Conservation (phyloP, 176 grass and related monocot genomes). For the Poa pratensis region DNA sequence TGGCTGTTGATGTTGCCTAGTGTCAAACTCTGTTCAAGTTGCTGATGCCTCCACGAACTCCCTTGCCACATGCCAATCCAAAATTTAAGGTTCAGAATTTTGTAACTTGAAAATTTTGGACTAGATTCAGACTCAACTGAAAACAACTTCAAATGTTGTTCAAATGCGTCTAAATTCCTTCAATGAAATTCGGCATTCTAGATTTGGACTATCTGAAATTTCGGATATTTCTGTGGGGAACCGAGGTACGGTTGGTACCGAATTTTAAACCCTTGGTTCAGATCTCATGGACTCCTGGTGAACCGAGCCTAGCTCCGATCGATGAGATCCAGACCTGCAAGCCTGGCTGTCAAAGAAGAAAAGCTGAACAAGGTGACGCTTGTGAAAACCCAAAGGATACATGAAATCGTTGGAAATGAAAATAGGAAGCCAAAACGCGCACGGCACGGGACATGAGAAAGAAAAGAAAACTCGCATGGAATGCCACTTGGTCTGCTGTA, state of each 20-base stretch:
- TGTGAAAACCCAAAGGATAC: neutral
- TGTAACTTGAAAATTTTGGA: neutral
- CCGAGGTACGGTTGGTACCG: neutral
- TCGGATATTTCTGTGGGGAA: neutral
- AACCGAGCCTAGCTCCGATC: neutral
- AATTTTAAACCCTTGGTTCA: neutral
- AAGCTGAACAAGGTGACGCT: neutral
- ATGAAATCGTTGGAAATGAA: neutral
- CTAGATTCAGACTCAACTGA: neutral
- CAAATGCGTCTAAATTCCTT: neutral
- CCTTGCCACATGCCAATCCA: too few relatives aligned
- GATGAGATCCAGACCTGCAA: neutral
- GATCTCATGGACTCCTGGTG: neutral
- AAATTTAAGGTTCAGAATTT: too few relatives aligned
- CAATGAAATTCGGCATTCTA: neutral
- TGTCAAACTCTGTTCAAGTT: too few relatives aligned
- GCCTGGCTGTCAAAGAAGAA: neutral
- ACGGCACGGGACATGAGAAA: conserved; percentile 10
- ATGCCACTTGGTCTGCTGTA: neutral
- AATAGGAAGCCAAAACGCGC: conserved; percentile 5
- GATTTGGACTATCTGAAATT: too few relatives aligned
- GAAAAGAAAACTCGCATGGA: neutral
- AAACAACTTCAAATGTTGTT: neutral
- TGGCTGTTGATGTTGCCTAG: too few relatives aligned
- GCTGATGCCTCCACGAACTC: too few relatives aligned